Evolutionary conservation across 2,329 filamentous ascomycete genomes (phyloP), one percentile per base, ranked within the genome.

Genomic region (Aspergillus luchuensis): DNA sequence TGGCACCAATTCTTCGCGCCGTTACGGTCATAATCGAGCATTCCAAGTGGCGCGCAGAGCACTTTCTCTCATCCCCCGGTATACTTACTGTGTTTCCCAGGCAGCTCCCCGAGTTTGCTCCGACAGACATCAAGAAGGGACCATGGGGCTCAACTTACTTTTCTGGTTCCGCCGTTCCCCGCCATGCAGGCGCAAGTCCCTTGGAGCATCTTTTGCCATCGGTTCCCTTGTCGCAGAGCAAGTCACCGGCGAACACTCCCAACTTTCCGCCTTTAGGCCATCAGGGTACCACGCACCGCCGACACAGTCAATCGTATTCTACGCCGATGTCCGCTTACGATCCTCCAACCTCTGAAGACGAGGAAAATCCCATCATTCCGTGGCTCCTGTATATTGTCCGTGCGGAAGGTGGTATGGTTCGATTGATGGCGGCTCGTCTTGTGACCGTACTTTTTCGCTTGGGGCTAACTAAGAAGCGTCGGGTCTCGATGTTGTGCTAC

Each of bases 41-140:
- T 68, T 97, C 94, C 0, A 89, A 88, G 66, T 91, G 89, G 74
- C 86, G 92, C 57, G 88, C 91, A 8, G 89, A 89, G 65, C 85
- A 91, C 68, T 83, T 91, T 52, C 77, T 89, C 47, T 88, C 85
- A 61, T 89, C 89, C 1, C 89, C 89, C 1, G 84, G 87, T 0
- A 86, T 92, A 43, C 78, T 91, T 58, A 85, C 88, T 19, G 84
- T 91, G 10, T 90, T 92, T 62, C 89, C 89, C 2, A 81, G 82
- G 66, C 72, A 70, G 71, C 73, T 74, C 5, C 76, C 84, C 41
- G 84, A 85, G 47, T 84, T 86, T 56, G 76, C 82, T 1, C 77
- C 80, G 6, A 76, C 74, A 2, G 81, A 81, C 56, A 79, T 83
- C 59, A 77, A 81, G 33, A 80, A 77, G 55, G 78, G 80, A 2